Evolutionary conservation across 108 stramenopile species (phyloP), one percentile per base, ranked within the genome.

Genomic region (Poteriospumella lacustris): DNA sequence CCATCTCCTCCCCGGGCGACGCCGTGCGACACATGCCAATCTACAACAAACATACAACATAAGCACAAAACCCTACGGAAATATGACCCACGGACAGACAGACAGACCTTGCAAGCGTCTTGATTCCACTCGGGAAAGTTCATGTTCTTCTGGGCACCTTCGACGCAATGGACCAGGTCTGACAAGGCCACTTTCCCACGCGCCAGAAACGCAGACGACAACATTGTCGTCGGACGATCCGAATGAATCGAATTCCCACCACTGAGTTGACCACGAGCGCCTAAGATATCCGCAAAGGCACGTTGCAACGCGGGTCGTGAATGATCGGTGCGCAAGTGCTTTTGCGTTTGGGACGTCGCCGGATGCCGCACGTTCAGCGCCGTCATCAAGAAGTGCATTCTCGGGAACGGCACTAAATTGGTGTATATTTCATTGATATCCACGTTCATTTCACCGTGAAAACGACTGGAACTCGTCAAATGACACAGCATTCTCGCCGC

Each of bases 361-460:
- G 81, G 79, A 31, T 69, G 29, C 26, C 70, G 81, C 5, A 73
- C 33, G 58, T 78, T 83, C 19, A 83, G 1, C 44, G 78, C 43
- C 12, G 82, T 76, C 64, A 84, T 73, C 41, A 89, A 56, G 72
- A 85, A 89, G 47, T 89, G 89, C 76, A 88, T 52, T 1, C 83
- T 76, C 9, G 86, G 88, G 68, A 87, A 89, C 2, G 89, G 89
- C 9, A 89, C 89, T 41, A 90, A 80, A 76, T 90, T 90, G 0
- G 87, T 90, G 3, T 86, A 79, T 39, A 90, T 81, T 79, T 90
- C 89, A 72, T 89, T 90, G 19, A 90, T 68, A 58, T 90, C 89
- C 5, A 89, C 85, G 58, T 90, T 90, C 75, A 90, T 81, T 19
- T 83, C 81, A 42, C 89, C 89, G 34, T 76, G 79, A 76, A 82